Evolutionary conservation across 129 eudicot genomes (phyloP).

Genomic region (Silybum marianum): DNA sequence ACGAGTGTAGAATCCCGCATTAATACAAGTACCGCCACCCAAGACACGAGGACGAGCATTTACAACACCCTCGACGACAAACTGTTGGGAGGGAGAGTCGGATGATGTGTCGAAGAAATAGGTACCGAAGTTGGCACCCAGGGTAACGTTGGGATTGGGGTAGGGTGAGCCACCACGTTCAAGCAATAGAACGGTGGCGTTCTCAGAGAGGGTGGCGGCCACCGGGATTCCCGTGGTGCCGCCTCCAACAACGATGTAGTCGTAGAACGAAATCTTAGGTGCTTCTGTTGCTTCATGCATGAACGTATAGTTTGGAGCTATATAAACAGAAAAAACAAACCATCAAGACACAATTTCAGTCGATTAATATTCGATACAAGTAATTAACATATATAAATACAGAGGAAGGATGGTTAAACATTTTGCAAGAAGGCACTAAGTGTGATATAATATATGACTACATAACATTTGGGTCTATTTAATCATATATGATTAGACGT

Average conservation of each 20-base stretch:
- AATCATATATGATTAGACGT: no score
- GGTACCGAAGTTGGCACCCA: conserved; percentile 1
- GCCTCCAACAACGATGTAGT: conserved; percentile 51
- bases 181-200: conserved; percentile 37
- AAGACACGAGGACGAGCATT: conserved; percentile 34
- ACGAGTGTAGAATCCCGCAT: conserved; percentile 81
- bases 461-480: no score
- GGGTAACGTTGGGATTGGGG: conserved; percentile 22
- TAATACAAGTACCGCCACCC: conserved; percentile 69
- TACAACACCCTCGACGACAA: conserved; percentile 30
- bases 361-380: neutral
- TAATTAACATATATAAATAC: no score
- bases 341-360: neutral
- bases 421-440: no score
- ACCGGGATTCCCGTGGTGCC: conserved; percentile 43
- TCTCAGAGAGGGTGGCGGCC: conserved; percentile 45
- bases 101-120: conserved; percentile 10
- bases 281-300: conserved; percentile 65
- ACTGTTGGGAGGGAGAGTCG: conserved; percentile 36
- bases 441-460: no score
- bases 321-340: neutral
- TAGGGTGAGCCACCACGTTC: conserved; percentile 46
- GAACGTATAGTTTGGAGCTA: conserved; percentile 56
- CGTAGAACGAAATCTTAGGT: conserved; percentile 50
- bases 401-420: no score